Evolutionary conservation across 805 yeast species (phyloP).

Genomic region (Candida nanaspora): DNA sequence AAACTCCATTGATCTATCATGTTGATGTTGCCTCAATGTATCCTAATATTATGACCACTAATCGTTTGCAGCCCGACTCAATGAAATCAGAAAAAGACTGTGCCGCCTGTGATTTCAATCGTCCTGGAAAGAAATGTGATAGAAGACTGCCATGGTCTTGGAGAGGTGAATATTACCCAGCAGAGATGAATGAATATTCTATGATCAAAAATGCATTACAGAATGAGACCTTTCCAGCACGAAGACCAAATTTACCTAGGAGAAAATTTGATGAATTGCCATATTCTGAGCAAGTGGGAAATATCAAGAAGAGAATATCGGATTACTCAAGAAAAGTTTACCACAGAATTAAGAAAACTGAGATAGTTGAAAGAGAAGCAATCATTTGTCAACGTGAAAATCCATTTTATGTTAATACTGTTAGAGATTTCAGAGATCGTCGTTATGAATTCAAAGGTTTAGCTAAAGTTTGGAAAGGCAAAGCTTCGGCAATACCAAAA

Average conservation of each 20-base stretch:
- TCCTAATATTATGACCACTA: constrained; percentile 97
- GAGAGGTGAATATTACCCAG: constrained; percentile 95
- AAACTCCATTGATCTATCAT: constrained; percentile 85
- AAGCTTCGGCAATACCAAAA: constrained; percentile 46
- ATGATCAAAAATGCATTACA: constrained; percentile 83
- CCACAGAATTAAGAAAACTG: constrained; percentile 71
- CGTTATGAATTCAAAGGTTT: constrained; percentile 92
- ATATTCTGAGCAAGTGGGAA: constrained; percentile 67
- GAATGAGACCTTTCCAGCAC: constrained; percentile 67
- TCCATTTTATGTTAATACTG: constrained; percentile 94
- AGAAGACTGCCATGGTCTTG: constrained; percentile 92
- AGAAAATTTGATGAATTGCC: constrained; percentile 71
- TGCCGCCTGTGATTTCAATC: constrained; percentile 94
- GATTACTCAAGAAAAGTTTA: constrained; percentile 85
- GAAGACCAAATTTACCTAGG: constrained; percentile 46
- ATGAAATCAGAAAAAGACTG: constrained; percentile 94
- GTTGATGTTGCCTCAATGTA: constrained; percentile 99
- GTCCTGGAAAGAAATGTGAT: constrained; percentile 93
- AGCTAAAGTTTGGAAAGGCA: constrained; percentile 92
- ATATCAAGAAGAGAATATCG: constrained; percentile 67
- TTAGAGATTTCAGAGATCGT: constrained; percentile 88
- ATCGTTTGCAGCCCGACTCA: constrained; percentile 95
- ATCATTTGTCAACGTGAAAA: constrained; percentile 96
- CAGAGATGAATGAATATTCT: constrained; percentile 82
- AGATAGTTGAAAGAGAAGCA: constrained; percentile 83